Base-by-base conservation (phyloP, 208 protist species). In the Jaenimonas drosophilae region DNA sequence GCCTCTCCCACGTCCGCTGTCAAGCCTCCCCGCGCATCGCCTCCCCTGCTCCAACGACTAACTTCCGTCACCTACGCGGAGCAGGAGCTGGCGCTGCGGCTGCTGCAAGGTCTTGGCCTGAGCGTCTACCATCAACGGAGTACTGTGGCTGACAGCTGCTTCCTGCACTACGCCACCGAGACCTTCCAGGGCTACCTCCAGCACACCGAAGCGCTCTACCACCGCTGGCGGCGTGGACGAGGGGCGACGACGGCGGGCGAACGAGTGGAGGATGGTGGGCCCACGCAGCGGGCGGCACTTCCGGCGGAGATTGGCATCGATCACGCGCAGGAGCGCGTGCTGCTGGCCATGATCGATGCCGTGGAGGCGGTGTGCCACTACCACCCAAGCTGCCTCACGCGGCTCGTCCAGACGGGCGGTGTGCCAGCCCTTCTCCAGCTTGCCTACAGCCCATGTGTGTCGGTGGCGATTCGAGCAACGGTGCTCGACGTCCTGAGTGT, bases 341-440 rank as follows among this genome's bases (percentile, higher is more conserved):
- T 94, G 3, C 36, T 90, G 9, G 77, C 85, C 3, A 57, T 72
- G 24, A 68, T 89, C 6, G 80, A 94, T 30, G 72, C 70, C 12
- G 65, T 88, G 17, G 85, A 90, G 65, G 80, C 81, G 19, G 70
- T 71, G 11, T 94, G 85, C 63, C 85, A 94, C 65, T 94, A 94
- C 71, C 80, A 81, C 58, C 70, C 81, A 17, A 44, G 64, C 17
- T 61, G 59, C n/a, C 61, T 90, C 12, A 73, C 63, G 0, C 72
- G 75, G 9, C 59, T 90, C 38, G 81, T 88, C 43, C 77, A 90
- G 62, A 68, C 68, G 4, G 76, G 79, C 20, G 73, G 77, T 7
- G 70, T 90, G 5, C 64, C 62, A 20, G 77, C 81, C 1, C 46
- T 88, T 30, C 64, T 94, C 11, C 68, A 90, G 39, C 45, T 90